These are phyloP conservation scores for Xylariales sp. DNA, from an alignment of 2,329 filamentous ascomycete species.

Conservation along the genomic window DNA sequence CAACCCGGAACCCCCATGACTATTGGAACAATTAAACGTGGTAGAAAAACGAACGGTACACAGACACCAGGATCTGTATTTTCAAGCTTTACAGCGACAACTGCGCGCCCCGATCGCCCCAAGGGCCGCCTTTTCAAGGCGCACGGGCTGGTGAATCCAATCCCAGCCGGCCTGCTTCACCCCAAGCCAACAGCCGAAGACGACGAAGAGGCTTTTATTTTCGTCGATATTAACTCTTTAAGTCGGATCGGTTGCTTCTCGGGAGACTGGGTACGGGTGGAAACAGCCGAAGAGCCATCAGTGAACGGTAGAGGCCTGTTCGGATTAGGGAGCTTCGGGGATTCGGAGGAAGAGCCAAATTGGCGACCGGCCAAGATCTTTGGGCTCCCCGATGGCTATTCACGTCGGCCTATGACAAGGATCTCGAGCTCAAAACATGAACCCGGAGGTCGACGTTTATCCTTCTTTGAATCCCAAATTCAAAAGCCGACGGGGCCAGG, in stretches of 20 bases:
- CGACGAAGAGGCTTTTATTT: constrained; percentile 89
- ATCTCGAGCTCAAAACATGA: constrained; percentile 67
- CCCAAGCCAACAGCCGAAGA: constrained; percentile 81
- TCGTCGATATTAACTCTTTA: constrained; percentile 87
- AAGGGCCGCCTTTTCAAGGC: constrained; percentile 86
- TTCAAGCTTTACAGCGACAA: constrained; percentile 87
- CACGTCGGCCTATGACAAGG: constrained; percentile 68
- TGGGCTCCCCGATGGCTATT: constrained; percentile 82
- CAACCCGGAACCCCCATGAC: constrained; percentile 85
- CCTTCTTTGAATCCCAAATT: constrained; percentile 77
- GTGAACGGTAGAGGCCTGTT: constrained; percentile 73
- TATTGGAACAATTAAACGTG: constrained; percentile 74
- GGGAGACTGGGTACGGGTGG: constrained; percentile 93
- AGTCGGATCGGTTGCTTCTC: constrained; percentile 96
- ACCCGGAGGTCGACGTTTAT: constrained; percentile 62
- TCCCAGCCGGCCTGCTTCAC: constrained; percentile 83
- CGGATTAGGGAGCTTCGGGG: constrained; percentile 74
- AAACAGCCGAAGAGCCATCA: constrained; percentile 79
- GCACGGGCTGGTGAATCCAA: constrained; percentile 76
- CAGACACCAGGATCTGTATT: constrained; percentile 89
- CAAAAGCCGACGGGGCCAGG: constrained; percentile 67
- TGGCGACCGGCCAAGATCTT: constrained; percentile 92
- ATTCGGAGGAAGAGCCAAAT: constrained; percentile 68
- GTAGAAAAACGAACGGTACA: constrained; percentile 74
- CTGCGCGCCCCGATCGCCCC: constrained; percentile 77